These are phyloP conservation scores for Auricularia cornea DNA, from an alignment of 768 basidiomycete species.

Conservation along the genomic window DNA sequence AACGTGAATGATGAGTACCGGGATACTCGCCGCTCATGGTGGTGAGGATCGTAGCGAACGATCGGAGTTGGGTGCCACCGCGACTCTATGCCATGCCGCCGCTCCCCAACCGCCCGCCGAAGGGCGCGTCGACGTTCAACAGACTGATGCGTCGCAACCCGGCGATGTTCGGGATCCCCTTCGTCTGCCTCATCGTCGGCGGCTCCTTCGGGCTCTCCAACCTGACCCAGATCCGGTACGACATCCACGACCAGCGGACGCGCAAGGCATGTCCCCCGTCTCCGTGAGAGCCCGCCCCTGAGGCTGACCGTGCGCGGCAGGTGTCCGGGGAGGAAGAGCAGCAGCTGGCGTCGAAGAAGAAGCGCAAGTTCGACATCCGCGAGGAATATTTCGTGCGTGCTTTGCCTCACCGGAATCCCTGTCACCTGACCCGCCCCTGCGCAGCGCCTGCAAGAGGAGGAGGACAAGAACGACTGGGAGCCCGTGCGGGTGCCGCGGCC, in stretches of 20 bases:
- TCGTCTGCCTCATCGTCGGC: constrained; percentile 74
- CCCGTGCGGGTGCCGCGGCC: constrained; percentile 76
- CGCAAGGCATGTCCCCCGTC: neutral
- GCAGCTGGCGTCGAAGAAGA: constrained; percentile 54
- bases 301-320: constrained; percentile 24
- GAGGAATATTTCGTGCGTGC: constrained; percentile 91
- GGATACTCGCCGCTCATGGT: constrained; percentile 25
- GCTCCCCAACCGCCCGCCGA: constrained; percentile 10
- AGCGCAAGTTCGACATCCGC: constrained; percentile 82
- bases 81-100: neutral
- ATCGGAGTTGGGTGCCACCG: neutral
- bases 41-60: neutral
- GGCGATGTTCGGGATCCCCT: constrained; percentile 76
- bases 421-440: neutral
- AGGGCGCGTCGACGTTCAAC: constrained; percentile 13
- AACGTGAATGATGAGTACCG: neutral
- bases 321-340: constrained; percentile 66
- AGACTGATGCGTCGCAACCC: constrained; percentile 39
- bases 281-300: constrained; percentile 7
- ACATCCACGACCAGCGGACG: constrained; percentile 69
- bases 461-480: constrained; percentile 71
- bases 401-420: neutral
- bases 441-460: constrained; percentile 56
- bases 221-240: constrained; percentile 88
- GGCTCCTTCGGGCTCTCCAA: constrained; percentile 76